phyloP scores from a whole-genome alignment of 352 stramenopile species.

The Pythium guiyangense region DNA sequence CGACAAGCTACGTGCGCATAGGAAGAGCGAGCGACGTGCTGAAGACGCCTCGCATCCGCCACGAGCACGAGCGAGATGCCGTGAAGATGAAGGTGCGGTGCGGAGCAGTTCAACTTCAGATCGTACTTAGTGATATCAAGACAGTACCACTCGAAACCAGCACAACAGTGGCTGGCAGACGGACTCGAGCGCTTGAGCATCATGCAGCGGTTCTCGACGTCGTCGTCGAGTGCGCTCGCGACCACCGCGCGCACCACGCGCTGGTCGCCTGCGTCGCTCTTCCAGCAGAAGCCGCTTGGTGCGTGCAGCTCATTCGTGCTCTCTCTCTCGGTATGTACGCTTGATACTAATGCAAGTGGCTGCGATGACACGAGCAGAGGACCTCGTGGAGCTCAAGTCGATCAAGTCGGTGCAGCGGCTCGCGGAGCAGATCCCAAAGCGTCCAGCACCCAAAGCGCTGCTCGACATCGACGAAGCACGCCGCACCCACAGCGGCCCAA shows the following conservation, averaged over 20 bases:
- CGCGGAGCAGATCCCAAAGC: slow-evolving; percentile 30
- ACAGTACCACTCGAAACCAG: neutral
- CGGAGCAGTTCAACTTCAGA: too few relatives aligned
- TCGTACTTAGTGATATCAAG: neutral
- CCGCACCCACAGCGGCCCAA: neutral
- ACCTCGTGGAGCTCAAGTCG: slow-evolving; percentile 54
- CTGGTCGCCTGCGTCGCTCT: slow-evolving; percentile 15
- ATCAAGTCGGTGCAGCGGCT: slow-evolving; percentile 48
- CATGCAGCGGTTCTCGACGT: slow-evolving; percentile 7
- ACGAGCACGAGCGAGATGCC: too few relatives aligned
- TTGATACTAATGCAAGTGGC: neutral
- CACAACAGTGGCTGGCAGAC: neutral
- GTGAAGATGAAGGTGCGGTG: too few relatives aligned
- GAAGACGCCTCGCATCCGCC: too few relatives aligned
- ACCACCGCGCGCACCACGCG: neutral
- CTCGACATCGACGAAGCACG: neutral
- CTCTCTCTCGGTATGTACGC: neutral
- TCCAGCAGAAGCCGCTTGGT: slow-evolving; percentile 34
- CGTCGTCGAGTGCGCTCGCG: neutral
- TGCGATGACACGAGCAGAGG: slow-evolving; percentile 21
- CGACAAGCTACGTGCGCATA: too few relatives aligned
- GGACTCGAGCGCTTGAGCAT: neutral
- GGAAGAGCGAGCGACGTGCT: too few relatives aligned
- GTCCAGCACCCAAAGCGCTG: neutral
- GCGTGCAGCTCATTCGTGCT: neutral